Conservation (phyloP, 2,329 filamentous ascomycete genomes). For the Aspergillus quadricinctus region DNA sequence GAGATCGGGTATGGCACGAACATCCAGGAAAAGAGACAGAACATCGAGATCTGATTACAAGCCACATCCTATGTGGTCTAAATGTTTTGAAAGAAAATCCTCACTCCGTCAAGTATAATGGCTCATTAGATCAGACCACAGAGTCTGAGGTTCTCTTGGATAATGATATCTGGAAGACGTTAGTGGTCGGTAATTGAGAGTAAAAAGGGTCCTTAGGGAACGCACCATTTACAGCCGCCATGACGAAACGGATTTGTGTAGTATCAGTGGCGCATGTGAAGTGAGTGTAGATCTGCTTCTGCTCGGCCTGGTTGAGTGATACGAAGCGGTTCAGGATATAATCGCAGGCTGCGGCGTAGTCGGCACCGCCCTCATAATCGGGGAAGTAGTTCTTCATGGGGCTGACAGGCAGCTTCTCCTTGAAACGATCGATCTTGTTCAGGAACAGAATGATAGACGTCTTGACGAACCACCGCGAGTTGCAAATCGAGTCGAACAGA, state of each 20-base stretch:
- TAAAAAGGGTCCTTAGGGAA: constrained; percentile 5
- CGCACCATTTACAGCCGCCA: constrained; percentile 97
- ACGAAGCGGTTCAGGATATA: constrained; percentile 99
- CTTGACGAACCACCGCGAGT: constrained; percentile 69
- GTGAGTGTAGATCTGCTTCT: constrained; percentile 99
- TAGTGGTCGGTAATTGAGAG: constrained; percentile 4
- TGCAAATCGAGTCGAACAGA: constrained; percentile 68
- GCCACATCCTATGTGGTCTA: constrained; percentile 31
- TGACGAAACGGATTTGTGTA: constrained; percentile 98
- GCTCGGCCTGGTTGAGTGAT: constrained; percentile 96
- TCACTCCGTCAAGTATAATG: constrained; percentile 21
- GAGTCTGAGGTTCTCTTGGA: constrained; percentile 96
- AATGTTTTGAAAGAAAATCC: constrained; percentile 20
- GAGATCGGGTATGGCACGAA: constrained; percentile 24
- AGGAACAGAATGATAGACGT: constrained; percentile 69
- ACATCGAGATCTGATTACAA: constrained; percentile 25
- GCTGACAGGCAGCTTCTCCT: constrained; percentile 68
- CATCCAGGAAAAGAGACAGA: constrained; percentile 12
- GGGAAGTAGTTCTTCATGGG: constrained; percentile 75
- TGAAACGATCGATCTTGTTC: constrained; percentile 72
- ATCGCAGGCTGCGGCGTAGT: constrained; percentile 93
- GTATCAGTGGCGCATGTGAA: constrained; percentile 99
- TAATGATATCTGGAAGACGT: constrained; percentile 80
- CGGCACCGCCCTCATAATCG: constrained; percentile 82
- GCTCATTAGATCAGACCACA: constrained; percentile 85